Percentiles rank a stretch among this genome's conserved stretches.
Conservation (phyloP, 2,329 filamentous ascomycete genomes). For the Thermothelomyces thermophilus region DNA sequence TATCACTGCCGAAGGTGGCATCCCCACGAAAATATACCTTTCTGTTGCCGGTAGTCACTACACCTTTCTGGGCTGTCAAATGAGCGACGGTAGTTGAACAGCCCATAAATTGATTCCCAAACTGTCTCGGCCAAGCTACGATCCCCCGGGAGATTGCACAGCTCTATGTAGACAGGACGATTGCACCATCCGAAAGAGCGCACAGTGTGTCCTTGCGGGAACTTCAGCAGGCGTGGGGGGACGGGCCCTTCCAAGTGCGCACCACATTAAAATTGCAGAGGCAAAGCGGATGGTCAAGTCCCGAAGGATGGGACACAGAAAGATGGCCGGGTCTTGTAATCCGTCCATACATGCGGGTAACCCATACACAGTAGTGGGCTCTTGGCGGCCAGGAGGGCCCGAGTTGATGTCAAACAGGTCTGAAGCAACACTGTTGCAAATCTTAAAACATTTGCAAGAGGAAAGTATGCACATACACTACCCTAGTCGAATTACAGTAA, state of each 20-base stretch:
- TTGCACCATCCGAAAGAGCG: background rate
- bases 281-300: background rate
- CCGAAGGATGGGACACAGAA: no score
- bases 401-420: constrained; percentile 9
- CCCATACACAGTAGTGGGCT: no score
- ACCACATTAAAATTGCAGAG: background rate
- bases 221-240: no score
- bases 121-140: constrained; percentile 2
- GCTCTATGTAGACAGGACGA: constrained; percentile 11
- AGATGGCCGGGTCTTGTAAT: background rate
- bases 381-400: background rate
- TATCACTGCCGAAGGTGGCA: constrained; percentile 12
- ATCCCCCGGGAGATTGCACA: constrained; percentile 13
- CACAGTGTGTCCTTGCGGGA: constrained; percentile 15
- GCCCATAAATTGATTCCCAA: constrained; percentile 8
- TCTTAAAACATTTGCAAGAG: background rate
- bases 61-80: background rate
- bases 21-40: constrained; percentile 13
- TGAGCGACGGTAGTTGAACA: constrained; percentile 12
- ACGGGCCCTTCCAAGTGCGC: no score
- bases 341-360: no score
- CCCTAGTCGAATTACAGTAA: no score
- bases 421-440: constrained; percentile 5
- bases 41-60: constrained; percentile 5
- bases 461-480: no score